A percentile compares a stretch with the other conserved stretches of the same genome.
Evolutionary conservation across 1,139 yeast genomes (phyloP).

Genomic region (Spathaspora sp.): DNA sequence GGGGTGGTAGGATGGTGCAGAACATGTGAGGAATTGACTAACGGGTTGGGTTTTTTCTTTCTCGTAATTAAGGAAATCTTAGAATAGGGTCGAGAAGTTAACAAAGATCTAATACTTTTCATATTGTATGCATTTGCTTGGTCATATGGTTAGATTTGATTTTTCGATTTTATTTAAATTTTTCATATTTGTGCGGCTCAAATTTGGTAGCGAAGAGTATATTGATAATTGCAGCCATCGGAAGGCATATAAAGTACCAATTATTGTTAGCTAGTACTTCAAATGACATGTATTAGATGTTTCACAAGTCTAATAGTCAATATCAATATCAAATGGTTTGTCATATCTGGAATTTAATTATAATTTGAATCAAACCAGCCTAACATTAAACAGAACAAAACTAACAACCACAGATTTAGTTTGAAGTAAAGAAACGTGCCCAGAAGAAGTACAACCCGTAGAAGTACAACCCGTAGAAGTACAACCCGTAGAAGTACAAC

Average conservation of each 20-base stretch:
- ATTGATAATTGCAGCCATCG: background rate
- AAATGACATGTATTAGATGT: too few species aligned
- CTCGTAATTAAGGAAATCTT: constrained; percentile 3
- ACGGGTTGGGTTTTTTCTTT: constrained; percentile 11
- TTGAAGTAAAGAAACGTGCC: too few species aligned
- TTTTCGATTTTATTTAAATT: background rate
- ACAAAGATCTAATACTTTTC: background rate
- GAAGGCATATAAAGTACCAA: background rate
- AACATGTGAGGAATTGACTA: constrained; percentile 20
- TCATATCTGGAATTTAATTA: too few species aligned
- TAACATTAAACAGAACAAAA: too few species aligned
- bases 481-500: too few species aligned
- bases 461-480: too few species aligned
- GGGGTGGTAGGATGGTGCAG: constrained; percentile 51
- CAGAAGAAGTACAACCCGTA: too few species aligned
- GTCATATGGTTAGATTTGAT: background rate
- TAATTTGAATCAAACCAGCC: too few species aligned
- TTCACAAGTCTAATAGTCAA: too few species aligned
- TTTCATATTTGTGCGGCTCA: background rate
- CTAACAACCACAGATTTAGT: too few species aligned
- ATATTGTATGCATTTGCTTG: constrained; percentile 1
- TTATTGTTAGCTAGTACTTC: too few species aligned
- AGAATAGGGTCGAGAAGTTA: constrained; percentile 2
- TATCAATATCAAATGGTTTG: too few species aligned
- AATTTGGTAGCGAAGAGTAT: background rate